phyloP scores from a whole-genome alignment of 768 basidiomycete genomes.

The Paxillus rubicundulus region DNA sequence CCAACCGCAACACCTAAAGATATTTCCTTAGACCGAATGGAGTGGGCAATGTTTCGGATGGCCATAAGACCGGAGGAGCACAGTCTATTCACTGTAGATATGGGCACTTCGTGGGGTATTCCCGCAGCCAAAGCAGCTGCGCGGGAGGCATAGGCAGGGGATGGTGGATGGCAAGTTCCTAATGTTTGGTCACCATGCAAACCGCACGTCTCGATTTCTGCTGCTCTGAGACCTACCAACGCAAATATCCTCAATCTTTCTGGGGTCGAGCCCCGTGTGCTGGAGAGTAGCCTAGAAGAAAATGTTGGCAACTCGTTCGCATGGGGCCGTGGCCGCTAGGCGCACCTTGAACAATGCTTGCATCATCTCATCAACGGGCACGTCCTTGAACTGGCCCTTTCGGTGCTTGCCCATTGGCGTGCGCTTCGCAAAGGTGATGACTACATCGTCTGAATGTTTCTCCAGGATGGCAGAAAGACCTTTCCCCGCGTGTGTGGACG shows the following conservation, averaged over 20 bases:
- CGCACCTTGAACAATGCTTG: conserved; percentile 75
- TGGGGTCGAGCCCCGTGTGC: conserved; percentile 64
- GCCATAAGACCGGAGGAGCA: conserved; percentile 95
- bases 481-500: conserved; percentile 33
- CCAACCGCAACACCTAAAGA: conserved; percentile 85
- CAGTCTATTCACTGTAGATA: conserved; percentile 88
- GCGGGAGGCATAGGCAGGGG: conserved; percentile 77
- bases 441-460: conserved; percentile 80
- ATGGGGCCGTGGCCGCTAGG: background rate
- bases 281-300: conserved; percentile 57
- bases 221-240: conserved; percentile 52
- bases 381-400: conserved; percentile 92
- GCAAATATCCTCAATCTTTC: conserved; percentile 78
- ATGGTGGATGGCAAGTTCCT: conserved; percentile 85
- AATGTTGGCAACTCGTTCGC: background rate
- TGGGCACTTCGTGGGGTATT: conserved; percentile 81
- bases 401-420: conserved; percentile 86
- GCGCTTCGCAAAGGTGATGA: conserved; percentile 85
- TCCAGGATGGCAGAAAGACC: conserved; percentile 57
- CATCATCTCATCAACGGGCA: conserved; percentile 83
- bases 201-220: background rate
- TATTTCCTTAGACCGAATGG: conserved; percentile 79
- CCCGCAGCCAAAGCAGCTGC: conserved; percentile 88
- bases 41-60: conserved; percentile 85
- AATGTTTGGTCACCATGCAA: background rate